Base-by-base conservation (phyloP, 371 early-diverging fungal species). In the Mortierella sp. region DNA sequence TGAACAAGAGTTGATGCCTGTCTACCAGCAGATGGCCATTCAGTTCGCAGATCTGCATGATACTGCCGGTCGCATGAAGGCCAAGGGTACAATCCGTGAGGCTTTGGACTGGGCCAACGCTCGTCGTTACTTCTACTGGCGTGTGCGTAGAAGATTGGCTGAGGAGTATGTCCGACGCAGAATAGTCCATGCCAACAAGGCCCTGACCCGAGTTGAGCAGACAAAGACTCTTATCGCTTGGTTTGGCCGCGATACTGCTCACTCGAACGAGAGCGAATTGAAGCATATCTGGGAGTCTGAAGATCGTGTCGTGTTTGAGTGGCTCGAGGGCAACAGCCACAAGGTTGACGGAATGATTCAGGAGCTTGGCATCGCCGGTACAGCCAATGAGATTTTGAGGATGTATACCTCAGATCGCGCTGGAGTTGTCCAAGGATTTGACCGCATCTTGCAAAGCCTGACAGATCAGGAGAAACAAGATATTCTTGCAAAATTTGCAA, bases 11-110 rank as follows among this genome's bases (percentile, higher is more conserved):
- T 84, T 99, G 38, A 74, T 96, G 62, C 97, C 99, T 8, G 91
- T 95, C 5, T 97, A 96, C 87, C 93, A 94, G 74, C 98, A 98
- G 83, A 91, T 96, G 52, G 96, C 97, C n/a, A 88, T 97, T 36
- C 95, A 97, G 76, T 98, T 98, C 80, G 99, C 99, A 41, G 99
- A 98, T 84, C 90, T 99, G 63, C 99, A 99, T 84, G 99, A 99
- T 85, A 92, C 93, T 53, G 92, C 98, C n/a, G 96, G 96, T 32
- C 96, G 99, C 75, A 98, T 99, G 98, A 85, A 91, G 60, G 96
- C 95, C 85, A 98, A 97, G 94, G 93, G 94, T 58, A 94, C 94
- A 9, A 93, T 98, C 68, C 90, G 93, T 33, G 88, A 91, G 66
- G 85, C 94, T 15, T 83, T 98, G 16, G 90, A 92, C 65, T 98